Evolutionary conservation across 352 stramenopile species (phyloP).

Genomic region (Globisporangium polare): DNA sequence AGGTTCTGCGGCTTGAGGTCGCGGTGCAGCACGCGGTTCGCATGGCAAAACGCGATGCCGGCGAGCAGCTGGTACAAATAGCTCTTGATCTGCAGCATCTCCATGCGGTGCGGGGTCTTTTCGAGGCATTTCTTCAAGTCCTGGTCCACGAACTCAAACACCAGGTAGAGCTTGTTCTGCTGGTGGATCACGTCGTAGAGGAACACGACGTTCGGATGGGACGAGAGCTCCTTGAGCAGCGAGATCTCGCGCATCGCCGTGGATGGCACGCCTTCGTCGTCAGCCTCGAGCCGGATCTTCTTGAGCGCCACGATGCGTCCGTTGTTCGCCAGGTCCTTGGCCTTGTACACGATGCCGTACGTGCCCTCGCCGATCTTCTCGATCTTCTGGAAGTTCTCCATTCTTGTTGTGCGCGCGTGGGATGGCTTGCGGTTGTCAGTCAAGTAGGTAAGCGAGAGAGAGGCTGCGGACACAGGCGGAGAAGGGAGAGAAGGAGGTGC

Average conservation of each 20-base stretch:
- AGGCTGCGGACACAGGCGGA: neutral
- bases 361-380: constrained; percentile 92
- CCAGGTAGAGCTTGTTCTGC: constrained; percentile 84
- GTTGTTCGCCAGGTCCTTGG: constrained; percentile 83
- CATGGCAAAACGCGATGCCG: constrained; percentile 93
- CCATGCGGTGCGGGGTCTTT: constrained; percentile 89
- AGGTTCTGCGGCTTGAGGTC: constrained; percentile 98
- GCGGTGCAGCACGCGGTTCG: constrained; percentile 94
- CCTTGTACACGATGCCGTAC: constrained; percentile 97
- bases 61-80: constrained; percentile 80
- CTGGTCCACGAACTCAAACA: constrained; percentile 87
- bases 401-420: constrained; percentile 14
- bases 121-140: constrained; percentile 89
- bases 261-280: constrained; percentile 97
- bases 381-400: constrained; percentile 87
- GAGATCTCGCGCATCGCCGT: constrained; percentile 98
- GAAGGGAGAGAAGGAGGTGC: neutral
- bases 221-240: constrained; percentile 91
- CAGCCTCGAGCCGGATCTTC: constrained; percentile 86
- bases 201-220: constrained; percentile 94
- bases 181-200: constrained; percentile 83
- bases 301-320: constrained; percentile 93
- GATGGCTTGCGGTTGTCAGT: neutral
- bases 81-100: constrained; percentile 79
- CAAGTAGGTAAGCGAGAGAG: neutral